Evolutionary conservation across 2,329 filamentous ascomycete genomes (phyloP).

Genomic region (Stagonosporopsis rhizophila): DNA sequence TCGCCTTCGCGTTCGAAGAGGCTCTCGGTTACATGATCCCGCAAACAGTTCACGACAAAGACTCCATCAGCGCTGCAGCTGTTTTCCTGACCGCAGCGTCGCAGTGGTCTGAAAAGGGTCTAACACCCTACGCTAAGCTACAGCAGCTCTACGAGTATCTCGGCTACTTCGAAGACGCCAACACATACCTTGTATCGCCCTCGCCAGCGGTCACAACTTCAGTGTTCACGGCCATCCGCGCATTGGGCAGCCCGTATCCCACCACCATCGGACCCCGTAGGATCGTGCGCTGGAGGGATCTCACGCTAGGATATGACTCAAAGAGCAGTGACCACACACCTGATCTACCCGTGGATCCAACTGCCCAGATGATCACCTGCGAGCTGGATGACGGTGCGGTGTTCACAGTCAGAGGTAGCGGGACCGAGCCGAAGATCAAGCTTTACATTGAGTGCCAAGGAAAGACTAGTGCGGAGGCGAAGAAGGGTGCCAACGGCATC

Average conservation of each 20-base stretch:
- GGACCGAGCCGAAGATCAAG: slow-evolving; percentile 73
- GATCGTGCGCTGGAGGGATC: slow-evolving; percentile 66
- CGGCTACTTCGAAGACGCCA: slow-evolving; percentile 68
- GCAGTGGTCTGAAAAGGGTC: slow-evolving; percentile 58
- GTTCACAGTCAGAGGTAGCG: slow-evolving; percentile 67
- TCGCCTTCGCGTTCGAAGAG: slow-evolving; percentile 69
- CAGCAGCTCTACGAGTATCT: slow-evolving; percentile 64
- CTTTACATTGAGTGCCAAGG: slow-evolving; percentile 61
- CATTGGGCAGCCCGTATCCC: slow-evolving; percentile 52
- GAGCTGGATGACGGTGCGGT: slow-evolving; percentile 63
- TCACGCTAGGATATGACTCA: slow-evolving; percentile 68
- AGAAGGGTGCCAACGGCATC: slow-evolving; percentile 55
- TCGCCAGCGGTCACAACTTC: slow-evolving; percentile 58
- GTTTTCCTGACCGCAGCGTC: slow-evolving; percentile 65
- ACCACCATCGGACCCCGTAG: slow-evolving; percentile 58
- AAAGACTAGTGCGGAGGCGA: slow-evolving; percentile 52
- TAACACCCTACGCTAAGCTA: slow-evolving; percentile 65
- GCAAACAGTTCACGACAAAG: slow-evolving; percentile 68
- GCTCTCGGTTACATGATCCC: slow-evolving; percentile 73
- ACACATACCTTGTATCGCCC: slow-evolving; percentile 69
- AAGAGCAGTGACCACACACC: slow-evolving; percentile 60
- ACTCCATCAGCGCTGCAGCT: slow-evolving; percentile 67
- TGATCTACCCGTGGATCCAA: slow-evolving; percentile 62
- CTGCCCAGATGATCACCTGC: slow-evolving; percentile 69
- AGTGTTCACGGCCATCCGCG: slow-evolving; percentile 64